Evolutionary conservation across 345 rosid species (phyloP).

Genomic region (Moricandia arvensis): DNA sequence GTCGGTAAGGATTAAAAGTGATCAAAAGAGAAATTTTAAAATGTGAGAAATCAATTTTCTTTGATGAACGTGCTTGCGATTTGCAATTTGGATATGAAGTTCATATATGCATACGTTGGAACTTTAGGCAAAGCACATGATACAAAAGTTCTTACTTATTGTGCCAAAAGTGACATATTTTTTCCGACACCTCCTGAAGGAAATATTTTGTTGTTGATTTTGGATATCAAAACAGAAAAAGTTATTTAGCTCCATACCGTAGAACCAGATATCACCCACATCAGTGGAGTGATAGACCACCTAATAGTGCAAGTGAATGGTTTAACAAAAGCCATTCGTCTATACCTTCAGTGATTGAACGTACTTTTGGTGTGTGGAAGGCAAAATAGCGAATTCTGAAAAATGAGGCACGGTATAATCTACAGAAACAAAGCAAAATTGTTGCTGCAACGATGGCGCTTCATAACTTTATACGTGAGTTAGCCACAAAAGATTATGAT

Average conservation of each 20-base stretch:
- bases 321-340: not conserved
- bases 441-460: too few relatives aligned
- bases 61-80: conserved; percentile 9
- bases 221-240: not conserved
- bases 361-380: not conserved
- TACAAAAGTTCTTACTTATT: not conserved
- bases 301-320: not conserved
- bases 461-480: too few relatives aligned
- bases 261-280: not conserved
- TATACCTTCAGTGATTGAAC: not conserved
- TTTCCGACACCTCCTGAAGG: not conserved
- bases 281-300: not conserved
- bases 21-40: conserved; percentile 1
- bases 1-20: not conserved
- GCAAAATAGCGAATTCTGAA: not conserved
- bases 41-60: not conserved
- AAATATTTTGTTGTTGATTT: conserved; percentile 10
- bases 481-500: not conserved
- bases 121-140: not conserved
- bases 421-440: not conserved
- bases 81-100: not conserved
- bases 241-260: not conserved
- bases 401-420: not conserved
- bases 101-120: not conserved
- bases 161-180: not conserved